Base-by-base conservation (phyloP, 192 early-diverging fungal species). In the Coemansia umbellata region DNA sequence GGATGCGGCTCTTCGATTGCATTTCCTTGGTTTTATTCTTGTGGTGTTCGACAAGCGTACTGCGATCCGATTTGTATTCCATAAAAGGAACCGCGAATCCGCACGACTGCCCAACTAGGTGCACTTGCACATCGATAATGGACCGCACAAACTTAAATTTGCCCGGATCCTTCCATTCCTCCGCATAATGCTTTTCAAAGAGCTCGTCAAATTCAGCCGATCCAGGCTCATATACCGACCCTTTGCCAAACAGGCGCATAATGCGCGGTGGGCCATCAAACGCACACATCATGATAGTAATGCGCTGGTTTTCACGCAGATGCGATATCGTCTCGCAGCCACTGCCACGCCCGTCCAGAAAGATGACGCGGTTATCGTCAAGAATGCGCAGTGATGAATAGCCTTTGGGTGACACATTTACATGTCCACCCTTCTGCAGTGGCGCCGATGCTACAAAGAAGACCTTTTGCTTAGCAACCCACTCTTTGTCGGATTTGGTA, bases 231-330 rank as follows among this genome's bases (percentile, higher is more conserved):
- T 80, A 37, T 5, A 83, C 84, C 8, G 53, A 42, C 11, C 74
- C 85, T 3, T 59, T 79, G 35, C 82, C 75, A 50, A 78, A 82
- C 22, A 87, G 61, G 2, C 85, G 78, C 78, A 84, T 66, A 53
- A 85, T 87, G 35, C 77, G 66, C 10, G 85, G 85, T 13, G 63
- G 30, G 21, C 84, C 84, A 35, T 87, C 82, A 45, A 87, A 85
- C 10, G 85, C 84, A 11, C 66, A 72, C 35, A 87, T 31, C 85
- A 87, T 87, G 43, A 87, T 47, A 0, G 85, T 87, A 23, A 87
- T 67, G 14, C 85, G 65, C 4, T 70, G 74, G 59, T 85, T 87
- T 47, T 87, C 81, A 42, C 74, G 71, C 60, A 85, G 35, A 54
- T 87, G 85, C 47, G 80, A 65, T 39, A 85, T 76, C 1, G 85